These are phyloP conservation scores for Rhizopogon roseolus DNA, from an alignment of 768 basidiomycete genomes.

Conservation along the genomic window DNA sequence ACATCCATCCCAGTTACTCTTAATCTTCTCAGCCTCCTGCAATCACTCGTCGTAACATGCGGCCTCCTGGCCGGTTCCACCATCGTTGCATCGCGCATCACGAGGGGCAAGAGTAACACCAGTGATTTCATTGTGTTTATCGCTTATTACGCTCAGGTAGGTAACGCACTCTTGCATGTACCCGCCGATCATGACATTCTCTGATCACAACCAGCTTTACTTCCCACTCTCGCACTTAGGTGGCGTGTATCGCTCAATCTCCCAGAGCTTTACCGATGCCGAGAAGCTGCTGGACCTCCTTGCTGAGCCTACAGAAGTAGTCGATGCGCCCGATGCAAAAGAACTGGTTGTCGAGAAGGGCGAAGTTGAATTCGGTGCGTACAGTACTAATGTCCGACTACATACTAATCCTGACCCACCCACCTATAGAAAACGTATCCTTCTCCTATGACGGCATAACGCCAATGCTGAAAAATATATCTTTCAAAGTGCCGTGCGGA, in stretches of 20 bases:
- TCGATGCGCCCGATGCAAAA: conserved; percentile 74
- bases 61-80: conserved; percentile 70
- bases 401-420: neutral
- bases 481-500: conserved; percentile 84
- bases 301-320: conserved; percentile 77
- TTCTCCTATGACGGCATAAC: conserved; percentile 80
- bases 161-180: conserved; percentile 7
- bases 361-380: conserved; percentile 75
- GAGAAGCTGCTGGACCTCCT: conserved; percentile 81
- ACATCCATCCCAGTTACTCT: conserved; percentile 45
- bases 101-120: conserved; percentile 42
- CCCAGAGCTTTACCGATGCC: conserved; percentile 77
- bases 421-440: conserved; percentile 63
- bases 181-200: neutral
- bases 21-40: conserved; percentile 69
- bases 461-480: conserved; percentile 55
- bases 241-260: conserved; percentile 74
- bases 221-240: conserved; percentile 14
- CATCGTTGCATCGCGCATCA: conserved; percentile 70
- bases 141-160: conserved; percentile 73
- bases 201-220: neutral
- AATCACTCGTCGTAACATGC: conserved; percentile 72
- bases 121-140: conserved; percentile 76
- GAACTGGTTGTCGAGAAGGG: conserved; percentile 67
- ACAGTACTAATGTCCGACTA: too few species aligned